Conservation (phyloP, 306 rosid species). For the Psophocarpus tetragonolobus region DNA sequence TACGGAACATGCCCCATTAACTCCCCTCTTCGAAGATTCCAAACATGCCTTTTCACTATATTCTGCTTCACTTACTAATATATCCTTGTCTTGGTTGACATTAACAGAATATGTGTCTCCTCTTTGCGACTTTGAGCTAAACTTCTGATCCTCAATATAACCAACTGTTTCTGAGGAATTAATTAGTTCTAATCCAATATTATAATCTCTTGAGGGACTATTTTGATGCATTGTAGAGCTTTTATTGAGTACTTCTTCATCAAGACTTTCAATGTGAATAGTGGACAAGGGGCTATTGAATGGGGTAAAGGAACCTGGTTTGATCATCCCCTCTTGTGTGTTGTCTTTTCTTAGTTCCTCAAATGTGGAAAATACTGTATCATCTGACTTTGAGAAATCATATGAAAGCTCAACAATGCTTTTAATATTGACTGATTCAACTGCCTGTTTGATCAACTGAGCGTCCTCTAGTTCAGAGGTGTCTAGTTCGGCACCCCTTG, state of each 20-base stretch:
- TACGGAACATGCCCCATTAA: neutral
- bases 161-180: neutral
- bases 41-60: conserved; percentile 1
- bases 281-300: neutral
- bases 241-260: neutral
- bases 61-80: neutral
- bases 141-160: neutral
- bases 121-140: neutral
- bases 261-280: neutral
- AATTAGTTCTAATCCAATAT: neutral
- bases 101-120: neutral
- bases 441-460: neutral
- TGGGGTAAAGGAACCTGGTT: neutral
- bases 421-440: conserved; percentile 1
- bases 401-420: neutral
- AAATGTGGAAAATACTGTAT: neutral
- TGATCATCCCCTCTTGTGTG: neutral
- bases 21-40: neutral
- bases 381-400: conserved; percentile 1
- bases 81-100: neutral
- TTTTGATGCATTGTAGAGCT: neutral
- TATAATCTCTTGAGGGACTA: neutral
- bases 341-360: neutral
- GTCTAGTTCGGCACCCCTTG: neutral
- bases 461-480: neutral